Conservation (phyloP, 495 filamentous ascomycete genomes). For the Annulohypoxylon bovei region DNA sequence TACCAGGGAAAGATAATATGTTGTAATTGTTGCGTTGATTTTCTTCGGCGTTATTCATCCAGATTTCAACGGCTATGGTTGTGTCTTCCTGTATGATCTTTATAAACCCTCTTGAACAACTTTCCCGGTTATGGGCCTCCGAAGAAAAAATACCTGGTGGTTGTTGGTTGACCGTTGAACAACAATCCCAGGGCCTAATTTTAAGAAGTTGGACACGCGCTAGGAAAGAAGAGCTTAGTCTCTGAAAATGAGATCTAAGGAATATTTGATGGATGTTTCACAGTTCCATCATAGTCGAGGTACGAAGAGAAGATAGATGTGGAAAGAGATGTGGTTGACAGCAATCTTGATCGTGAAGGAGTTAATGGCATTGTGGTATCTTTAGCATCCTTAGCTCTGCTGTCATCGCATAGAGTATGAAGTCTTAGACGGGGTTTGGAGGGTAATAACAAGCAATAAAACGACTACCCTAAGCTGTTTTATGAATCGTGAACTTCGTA, state of each 20-base stretch:
- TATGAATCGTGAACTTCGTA: not conserved
- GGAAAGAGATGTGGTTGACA: slow-evolving; percentile 19
- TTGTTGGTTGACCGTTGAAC: slow-evolving; percentile 5
- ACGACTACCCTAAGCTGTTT: slow-evolving; percentile 11
- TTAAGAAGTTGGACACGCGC: slow-evolving; percentile 3
- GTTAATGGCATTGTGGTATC: slow-evolving; percentile 9
- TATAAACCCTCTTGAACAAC: slow-evolving; percentile 35
- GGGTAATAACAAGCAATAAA: slow-evolving; percentile 43
- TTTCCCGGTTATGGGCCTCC: slow-evolving; percentile 27
- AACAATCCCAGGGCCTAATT: not conserved
- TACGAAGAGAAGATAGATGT: slow-evolving; percentile 19
- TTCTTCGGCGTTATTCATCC: slow-evolving; percentile 45
- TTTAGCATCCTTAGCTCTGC: slow-evolving; percentile 31
- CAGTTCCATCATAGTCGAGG: slow-evolving; percentile 3
- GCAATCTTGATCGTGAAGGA: slow-evolving; percentile 9
- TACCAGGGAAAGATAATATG: slow-evolving; percentile 42
- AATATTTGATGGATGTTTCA: slow-evolving; percentile 10
- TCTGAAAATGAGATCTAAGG: slow-evolving; percentile 36
- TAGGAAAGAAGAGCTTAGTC: slow-evolving; percentile 10
- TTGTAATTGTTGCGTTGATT: slow-evolving; percentile 49
- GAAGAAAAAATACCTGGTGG: slow-evolving; percentile 19
- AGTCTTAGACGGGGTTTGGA: slow-evolving; percentile 34
- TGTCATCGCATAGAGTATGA: slow-evolving; percentile 37
- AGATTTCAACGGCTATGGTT: slow-evolving; percentile 36
- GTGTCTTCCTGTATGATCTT: slow-evolving; percentile 46